Evolutionary conservation across 139 green algal species (phyloP).

Genomic region (Mesostigma viride): DNA sequence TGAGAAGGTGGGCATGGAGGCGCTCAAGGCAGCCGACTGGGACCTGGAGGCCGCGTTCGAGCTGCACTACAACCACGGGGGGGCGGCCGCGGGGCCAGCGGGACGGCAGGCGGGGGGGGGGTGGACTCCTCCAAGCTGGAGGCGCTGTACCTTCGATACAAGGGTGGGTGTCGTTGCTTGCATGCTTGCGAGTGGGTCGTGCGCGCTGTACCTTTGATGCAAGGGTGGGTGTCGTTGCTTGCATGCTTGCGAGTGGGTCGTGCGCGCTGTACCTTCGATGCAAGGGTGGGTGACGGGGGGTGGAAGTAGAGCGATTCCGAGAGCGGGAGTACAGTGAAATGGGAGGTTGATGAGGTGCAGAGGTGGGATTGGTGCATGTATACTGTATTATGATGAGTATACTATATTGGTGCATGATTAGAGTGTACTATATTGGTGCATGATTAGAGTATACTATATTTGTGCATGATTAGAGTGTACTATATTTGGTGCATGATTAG

Average conservation of each 20-base stretch:
- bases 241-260: background rate
- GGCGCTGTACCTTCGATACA: conserved; percentile 32
- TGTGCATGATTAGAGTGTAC: no score
- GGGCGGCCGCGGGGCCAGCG: background rate
- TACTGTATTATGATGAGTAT: no score
- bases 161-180: conserved; percentile 15
- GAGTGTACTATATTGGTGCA: no score
- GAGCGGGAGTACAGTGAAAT: background rate
- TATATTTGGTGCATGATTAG: no score
- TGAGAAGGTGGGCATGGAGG: conserved; percentile 28
- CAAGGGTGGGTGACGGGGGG: conserved; percentile 22
- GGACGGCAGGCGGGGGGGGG: background rate
- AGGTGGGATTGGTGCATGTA: no score
- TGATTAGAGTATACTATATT: no score
- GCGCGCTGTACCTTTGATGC: conserved; percentile 27
- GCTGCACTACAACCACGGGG: conserved; percentile 26
- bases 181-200: background rate
- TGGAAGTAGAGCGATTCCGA: background rate
- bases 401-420: no score
- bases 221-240: conserved; percentile 19
- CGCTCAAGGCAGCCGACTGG: conserved; percentile 28
- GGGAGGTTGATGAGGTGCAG: no score
- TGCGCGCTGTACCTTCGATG: conserved; percentile 28
- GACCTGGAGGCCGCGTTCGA: conserved; percentile 40
- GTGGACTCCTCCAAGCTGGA: conserved; percentile 15